Conservation (phyloP, 139 green algal genomes). For the Bryopsis sp. region DNA sequence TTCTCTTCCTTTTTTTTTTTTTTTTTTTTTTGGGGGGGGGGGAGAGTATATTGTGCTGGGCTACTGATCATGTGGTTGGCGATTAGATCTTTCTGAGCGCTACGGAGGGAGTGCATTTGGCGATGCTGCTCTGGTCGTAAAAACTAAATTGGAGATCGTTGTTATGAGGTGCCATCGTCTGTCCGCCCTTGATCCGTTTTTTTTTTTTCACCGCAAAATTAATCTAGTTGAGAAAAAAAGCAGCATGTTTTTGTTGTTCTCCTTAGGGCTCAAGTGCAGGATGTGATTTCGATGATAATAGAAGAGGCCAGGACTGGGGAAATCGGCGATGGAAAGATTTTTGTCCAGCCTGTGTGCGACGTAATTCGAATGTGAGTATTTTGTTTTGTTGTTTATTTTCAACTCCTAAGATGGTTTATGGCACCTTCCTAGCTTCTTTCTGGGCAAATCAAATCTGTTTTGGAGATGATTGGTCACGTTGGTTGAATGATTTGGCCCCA, state of each 20-base stretch:
- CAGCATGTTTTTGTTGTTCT: neutral
- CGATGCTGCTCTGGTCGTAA: slow-evolving; percentile 42
- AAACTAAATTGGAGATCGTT: slow-evolving; percentile 47
- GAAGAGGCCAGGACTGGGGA: slow-evolving; percentile 47
- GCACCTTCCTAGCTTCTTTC: neutral
- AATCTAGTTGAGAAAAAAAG: neutral
- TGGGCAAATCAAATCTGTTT: neutral
- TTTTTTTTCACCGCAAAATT: neutral
- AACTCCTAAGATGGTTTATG: neutral
- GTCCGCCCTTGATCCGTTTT: neutral
- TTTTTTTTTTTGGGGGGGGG: no score
- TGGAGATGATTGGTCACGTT: neutral
- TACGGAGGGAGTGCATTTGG: slow-evolving; percentile 55
- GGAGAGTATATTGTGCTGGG: no score
- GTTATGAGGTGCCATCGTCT: slow-evolving; percentile 11
- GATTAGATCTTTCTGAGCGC: slow-evolving; percentile 42
- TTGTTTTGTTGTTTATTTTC: neutral
- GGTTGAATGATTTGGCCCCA: neutral
- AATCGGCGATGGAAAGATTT: slow-evolving; percentile 67
- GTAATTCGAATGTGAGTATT: slow-evolving; percentile 43
- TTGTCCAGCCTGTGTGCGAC: slow-evolving; percentile 52
- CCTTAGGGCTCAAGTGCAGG: slow-evolving; percentile 44
- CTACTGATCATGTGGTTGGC: no score
- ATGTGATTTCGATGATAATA: slow-evolving; percentile 35
- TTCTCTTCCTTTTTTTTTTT: no score